These are phyloP conservation scores for Evansstolkia leycettana DNA, from an alignment of 495 filamentous ascomycete genomes.

Conservation along the genomic window DNA sequence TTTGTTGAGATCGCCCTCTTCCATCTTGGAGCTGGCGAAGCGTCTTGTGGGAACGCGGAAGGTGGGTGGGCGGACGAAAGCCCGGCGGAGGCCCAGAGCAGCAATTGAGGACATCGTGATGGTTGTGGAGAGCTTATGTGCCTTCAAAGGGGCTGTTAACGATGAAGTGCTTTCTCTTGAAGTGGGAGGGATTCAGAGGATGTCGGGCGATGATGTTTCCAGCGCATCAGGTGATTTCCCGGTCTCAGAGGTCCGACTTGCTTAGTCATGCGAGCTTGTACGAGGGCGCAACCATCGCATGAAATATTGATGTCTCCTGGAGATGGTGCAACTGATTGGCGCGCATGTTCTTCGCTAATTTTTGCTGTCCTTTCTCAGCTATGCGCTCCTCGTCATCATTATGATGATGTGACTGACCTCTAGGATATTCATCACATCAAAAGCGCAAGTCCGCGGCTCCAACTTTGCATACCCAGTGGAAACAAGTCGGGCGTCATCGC, in stretches of 20 bases:
- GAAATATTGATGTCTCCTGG: no score
- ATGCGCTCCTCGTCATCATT: neutral
- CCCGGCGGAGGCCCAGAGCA: conserved; percentile 39
- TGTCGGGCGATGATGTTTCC: conserved; percentile 28
- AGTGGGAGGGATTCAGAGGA: conserved; percentile 19
- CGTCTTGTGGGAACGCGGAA: conserved; percentile 31
- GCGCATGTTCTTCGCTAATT: no score
- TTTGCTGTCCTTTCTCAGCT: no score
- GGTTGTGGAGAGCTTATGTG: conserved; percentile 5
- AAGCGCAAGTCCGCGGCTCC: no score
- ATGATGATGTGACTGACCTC: conserved; percentile 11
- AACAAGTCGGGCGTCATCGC: no score
- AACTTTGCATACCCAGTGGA: no score
- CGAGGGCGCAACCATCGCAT: no score
- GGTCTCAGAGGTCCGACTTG: conserved; percentile 8
- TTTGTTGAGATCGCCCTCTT: conserved; percentile 43
- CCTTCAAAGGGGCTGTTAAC: conserved; percentile 1
- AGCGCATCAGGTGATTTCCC: conserved; percentile 25
- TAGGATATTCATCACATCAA: neutral
- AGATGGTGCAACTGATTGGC: no score
- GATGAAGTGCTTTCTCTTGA: conserved; percentile 7
- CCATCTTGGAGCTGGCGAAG: conserved; percentile 30
- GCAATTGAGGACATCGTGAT: conserved; percentile 40
- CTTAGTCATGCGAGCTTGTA: no score
- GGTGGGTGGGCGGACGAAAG: conserved; percentile 32